Evolutionary conservation across 345 rosid genomes (phyloP).

Genomic region (Boechera retrofracta): DNA sequence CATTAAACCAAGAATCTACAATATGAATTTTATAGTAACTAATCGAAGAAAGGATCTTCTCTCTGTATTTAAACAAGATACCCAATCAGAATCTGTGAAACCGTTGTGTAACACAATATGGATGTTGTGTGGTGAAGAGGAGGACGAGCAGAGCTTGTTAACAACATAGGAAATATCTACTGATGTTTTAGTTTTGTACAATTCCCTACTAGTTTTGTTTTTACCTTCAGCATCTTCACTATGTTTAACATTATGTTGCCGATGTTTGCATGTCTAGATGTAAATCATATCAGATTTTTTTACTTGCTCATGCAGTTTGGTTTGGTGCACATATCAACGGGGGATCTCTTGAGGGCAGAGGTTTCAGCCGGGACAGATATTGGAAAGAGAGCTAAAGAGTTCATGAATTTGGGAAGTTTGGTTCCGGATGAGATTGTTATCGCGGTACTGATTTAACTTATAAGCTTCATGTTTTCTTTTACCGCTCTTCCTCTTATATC

Average conservation of each 20-base stretch:
- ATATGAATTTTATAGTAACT: background rate
- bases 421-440: slow-evolving; percentile 91
- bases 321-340: slow-evolving; percentile 89
- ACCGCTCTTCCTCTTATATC: slow-evolving; percentile 14
- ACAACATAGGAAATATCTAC: background rate
- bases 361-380: slow-evolving; percentile 77
- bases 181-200: background rate
- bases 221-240: background rate
- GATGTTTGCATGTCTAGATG: background rate
- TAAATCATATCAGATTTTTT: background rate
- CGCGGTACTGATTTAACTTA: slow-evolving; percentile 51
- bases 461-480: background rate
- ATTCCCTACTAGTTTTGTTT: background rate
- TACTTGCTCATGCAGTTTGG: slow-evolving; percentile 56
- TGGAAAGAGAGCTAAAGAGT: slow-evolving; percentile 79
- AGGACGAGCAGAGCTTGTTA: background rate
- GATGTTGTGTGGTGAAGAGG: background rate
- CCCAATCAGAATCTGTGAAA: background rate
- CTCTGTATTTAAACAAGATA: background rate
- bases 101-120: background rate
- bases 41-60: background rate
- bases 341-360: slow-evolving; percentile 87
- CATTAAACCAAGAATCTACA: background rate
- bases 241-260: background rate
- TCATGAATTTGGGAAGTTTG: slow-evolving; percentile 74